phyloP scores from a whole-genome alignment of 1,139 yeast species.

The Pichia sp. region DNA sequence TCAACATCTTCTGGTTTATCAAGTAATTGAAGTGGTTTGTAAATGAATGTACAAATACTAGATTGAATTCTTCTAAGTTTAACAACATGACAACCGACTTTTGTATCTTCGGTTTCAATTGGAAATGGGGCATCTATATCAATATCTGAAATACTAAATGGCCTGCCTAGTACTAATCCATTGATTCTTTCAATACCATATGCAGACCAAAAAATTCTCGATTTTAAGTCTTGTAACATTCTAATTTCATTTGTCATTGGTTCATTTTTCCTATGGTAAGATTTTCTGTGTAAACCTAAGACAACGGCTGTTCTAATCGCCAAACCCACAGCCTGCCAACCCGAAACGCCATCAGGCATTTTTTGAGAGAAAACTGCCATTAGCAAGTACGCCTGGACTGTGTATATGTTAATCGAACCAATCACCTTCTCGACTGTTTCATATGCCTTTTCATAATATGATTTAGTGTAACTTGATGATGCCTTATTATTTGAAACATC shows the following conservation, averaged over 20 bases:
- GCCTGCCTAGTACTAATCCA: conserved; percentile 29
- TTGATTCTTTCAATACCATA: conserved; percentile 30
- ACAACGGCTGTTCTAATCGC: conserved; percentile 31
- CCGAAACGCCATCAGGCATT: conserved; percentile 33
- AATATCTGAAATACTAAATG: conserved; percentile 28
- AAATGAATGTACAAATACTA: conserved; percentile 33
- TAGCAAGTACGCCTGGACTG: conserved; percentile 33
- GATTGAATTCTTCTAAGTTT: conserved; percentile 36
- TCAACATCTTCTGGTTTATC: conserved; percentile 28
- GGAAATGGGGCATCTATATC: conserved; percentile 32
- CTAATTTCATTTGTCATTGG: conserved; percentile 4
- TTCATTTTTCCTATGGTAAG: conserved; percentile 17
- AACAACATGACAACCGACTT: conserved; percentile 35
- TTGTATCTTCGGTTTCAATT: conserved; percentile 17
- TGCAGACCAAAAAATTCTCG: conserved; percentile 31
- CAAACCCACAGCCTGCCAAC: conserved; percentile 34
- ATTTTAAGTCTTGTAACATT: conserved; percentile 18
- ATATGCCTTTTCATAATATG: conserved; percentile 46
- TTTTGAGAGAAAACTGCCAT: conserved; percentile 33
- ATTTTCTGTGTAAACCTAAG: conserved; percentile 31
- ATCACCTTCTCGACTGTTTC: conserved; percentile 37
- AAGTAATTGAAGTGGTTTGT: conserved; percentile 27
- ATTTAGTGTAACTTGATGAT: conserved; percentile 40
- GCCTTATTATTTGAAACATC: conserved; percentile 41
- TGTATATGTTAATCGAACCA: conserved; percentile 23